A percentile compares a stretch with the other conserved stretches of the same genome.
Conservation (phyloP, 176 grass and related monocot genomes). For the Eleusine indica region DNA sequence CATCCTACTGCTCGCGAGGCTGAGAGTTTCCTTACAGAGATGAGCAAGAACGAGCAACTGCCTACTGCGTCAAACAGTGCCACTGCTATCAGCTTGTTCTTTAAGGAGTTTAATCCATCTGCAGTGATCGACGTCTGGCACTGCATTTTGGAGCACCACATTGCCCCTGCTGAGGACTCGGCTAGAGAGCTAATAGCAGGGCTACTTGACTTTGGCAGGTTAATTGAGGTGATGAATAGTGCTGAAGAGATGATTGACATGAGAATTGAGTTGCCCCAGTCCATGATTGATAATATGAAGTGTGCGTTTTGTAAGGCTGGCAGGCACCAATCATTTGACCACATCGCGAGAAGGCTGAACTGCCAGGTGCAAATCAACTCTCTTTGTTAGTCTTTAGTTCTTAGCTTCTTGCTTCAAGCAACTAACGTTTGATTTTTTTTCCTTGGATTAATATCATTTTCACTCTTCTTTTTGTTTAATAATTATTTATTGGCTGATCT, state of each 20-base stretch:
- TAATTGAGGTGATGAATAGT: constrained; percentile 52
- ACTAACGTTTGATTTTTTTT: neutral
- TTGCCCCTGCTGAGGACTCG: constrained; percentile 56
- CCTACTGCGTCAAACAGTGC: constrained; percentile 65
- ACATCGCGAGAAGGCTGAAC: constrained; percentile 56
- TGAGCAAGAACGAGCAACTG: constrained; percentile 86
- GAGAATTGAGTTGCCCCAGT: constrained; percentile 53
- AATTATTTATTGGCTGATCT: neutral
- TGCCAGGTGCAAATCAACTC: neutral
- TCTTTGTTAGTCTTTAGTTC: constrained; percentile 11
- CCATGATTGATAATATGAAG: constrained; percentile 74
- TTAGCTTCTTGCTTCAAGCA: constrained; percentile 20
- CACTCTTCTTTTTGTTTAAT: constrained; percentile 12
- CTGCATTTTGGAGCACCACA: constrained; percentile 54
- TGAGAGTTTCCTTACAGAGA: constrained; percentile 68
- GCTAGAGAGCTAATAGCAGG: constrained; percentile 66
- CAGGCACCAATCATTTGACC: constrained; percentile 41
- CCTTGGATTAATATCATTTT: constrained; percentile 13
- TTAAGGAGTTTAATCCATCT: constrained; percentile 60
- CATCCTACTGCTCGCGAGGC: constrained; percentile 58
- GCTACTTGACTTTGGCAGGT: constrained; percentile 57
- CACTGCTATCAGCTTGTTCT: constrained; percentile 69
- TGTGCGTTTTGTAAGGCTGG: constrained; percentile 48
- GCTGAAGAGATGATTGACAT: constrained; percentile 61
- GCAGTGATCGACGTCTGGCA: constrained; percentile 65